Base-by-base conservation (phyloP, 495 filamentous ascomycete genomes). In the Aspergillus sclerotioniger region DNA sequence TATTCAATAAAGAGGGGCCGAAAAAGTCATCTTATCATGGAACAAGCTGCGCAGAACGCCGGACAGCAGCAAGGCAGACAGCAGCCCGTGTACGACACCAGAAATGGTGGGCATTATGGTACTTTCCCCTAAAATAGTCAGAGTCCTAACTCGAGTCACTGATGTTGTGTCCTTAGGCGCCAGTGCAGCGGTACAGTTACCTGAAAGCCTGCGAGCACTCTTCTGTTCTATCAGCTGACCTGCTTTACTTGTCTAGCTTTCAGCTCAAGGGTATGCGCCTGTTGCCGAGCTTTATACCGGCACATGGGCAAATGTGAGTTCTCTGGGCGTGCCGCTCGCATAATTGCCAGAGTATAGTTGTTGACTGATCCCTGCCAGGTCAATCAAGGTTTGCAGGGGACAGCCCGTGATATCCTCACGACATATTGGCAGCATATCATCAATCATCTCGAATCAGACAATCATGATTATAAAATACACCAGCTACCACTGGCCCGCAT, bases 381-480 rank as follows among this genome's bases (percentile, higher is more conserved):
- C 57, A 96, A 94, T 67, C 94, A 98, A 83, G 94, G 94, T 48
- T 85, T 98, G 43, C 88, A 87, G 60, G 94, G 92, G 54, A 87
- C 87, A 45, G 96, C 96, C 71, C 91, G 93, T 68, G 94, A 98
- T 68, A 96, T 98, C 67, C 82, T 98, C 61, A 96, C 93, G 43
- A 95, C 93, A 12, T 98, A 98, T 76, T 98, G 94, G 94, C 95
- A 98, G 70, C 91, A 98, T 64, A 90, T 90, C 46, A 96, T 98
- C 81, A 91, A 86, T 57, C 90, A 96, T 67, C 84, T 98, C 53
- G 94, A 98, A 76, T 88, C 80, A 41, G 95, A 97, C 62, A 90
- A 90, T 35, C 94, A 98, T 72, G 95, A 98, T 71, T 98, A 96
- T 78, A 98, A 98, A 72, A 79, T 96, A 49, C 94, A 98, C 65